Percentiles rank a stretch among this genome's conserved stretches.
phyloP scores from a whole-genome alignment of 1,284 basidiomycete species.

The Ceraceosorus guamensis region DNA sequence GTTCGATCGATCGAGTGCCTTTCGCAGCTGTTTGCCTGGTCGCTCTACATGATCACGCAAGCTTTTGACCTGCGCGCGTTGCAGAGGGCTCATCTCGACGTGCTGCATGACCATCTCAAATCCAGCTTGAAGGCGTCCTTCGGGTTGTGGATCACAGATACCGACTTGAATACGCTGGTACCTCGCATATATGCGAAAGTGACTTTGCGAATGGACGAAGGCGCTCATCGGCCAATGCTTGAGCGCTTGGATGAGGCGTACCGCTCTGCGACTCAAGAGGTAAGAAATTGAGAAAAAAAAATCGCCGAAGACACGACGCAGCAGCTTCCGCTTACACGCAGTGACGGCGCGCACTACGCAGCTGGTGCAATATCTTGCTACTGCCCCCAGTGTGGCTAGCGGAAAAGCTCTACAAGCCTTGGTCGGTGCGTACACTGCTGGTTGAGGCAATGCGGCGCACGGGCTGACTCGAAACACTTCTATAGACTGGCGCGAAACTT shows the following conservation, averaged over 20 bases:
- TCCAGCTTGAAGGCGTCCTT: conserved; percentile 24
- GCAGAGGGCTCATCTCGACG: conserved; percentile 22
- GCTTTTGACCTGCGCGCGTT: conserved; percentile 39
- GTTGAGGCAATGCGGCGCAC: too few species aligned
- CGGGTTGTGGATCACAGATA: conserved; percentile 33
- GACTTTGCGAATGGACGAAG: conserved; percentile 34
- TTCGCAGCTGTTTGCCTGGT: conserved; percentile 36
- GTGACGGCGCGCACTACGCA: background rate
- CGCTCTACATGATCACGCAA: conserved; percentile 38
- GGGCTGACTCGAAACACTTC: background rate
- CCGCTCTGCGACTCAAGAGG: conserved; percentile 24
- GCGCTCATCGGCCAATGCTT: conserved; percentile 28
- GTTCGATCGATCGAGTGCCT: conserved; percentile 19
- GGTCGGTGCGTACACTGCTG: too few species aligned
- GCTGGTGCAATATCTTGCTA: background rate
- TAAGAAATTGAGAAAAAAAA: background rate
- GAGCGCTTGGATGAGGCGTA: conserved; percentile 35
- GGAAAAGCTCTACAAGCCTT: background rate
- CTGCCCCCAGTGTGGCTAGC: background rate
- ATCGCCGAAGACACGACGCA: background rate
- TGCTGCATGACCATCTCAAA: conserved; percentile 21
- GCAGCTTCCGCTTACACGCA: conserved; percentile 8
- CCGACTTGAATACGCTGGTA: conserved; percentile 21
- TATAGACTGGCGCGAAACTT: conserved; percentile 30
- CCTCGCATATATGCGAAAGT: conserved; percentile 23